Percentiles rank a stretch among this genome's conserved stretches.
Conservation (phyloP, 2,329 filamentous ascomycete species). For the Epichloe sp. region DNA sequence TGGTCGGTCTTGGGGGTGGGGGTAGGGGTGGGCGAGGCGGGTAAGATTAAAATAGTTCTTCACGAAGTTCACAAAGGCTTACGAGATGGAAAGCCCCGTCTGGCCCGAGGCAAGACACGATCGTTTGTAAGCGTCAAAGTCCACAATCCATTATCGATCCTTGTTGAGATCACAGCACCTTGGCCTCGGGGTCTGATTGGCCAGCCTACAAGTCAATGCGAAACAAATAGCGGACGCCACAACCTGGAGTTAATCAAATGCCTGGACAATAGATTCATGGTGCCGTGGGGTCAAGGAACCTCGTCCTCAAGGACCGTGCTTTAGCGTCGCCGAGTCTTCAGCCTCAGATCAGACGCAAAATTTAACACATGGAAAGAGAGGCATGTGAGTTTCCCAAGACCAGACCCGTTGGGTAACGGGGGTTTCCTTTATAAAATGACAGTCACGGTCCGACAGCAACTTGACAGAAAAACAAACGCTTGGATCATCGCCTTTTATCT, state of each 20-base stretch:
- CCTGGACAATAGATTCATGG: no score
- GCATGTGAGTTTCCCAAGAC: background rate
- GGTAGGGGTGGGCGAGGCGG: no score
- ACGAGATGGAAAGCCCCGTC: background rate
- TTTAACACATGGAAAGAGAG: background rate
- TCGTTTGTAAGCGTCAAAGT: background rate
- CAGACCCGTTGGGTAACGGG: no score
- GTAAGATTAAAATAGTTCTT: no score
- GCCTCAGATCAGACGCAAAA: no score
- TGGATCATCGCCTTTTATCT: background rate
- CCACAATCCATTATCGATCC: background rate
- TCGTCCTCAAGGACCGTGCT: background rate
- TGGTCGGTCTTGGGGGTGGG: no score
- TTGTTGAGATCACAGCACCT: background rate
- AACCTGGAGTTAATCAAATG: background rate
- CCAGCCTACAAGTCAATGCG: background rate
- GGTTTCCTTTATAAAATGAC: background rate
- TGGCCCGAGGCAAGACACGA: no score
- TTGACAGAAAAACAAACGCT: background rate
- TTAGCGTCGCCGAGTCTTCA: background rate
- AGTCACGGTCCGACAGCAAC: background rate
- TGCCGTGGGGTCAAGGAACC: background rate
- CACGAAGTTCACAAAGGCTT: background rate
- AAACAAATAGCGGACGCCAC: background rate
- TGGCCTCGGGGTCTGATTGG: background rate